Percentiles rank a stretch among this genome's conserved stretches.
These are phyloP conservation scores for Coemansia sp. DNA, from an alignment of 192 early-diverging fungal species.

Conservation along the genomic window DNA sequence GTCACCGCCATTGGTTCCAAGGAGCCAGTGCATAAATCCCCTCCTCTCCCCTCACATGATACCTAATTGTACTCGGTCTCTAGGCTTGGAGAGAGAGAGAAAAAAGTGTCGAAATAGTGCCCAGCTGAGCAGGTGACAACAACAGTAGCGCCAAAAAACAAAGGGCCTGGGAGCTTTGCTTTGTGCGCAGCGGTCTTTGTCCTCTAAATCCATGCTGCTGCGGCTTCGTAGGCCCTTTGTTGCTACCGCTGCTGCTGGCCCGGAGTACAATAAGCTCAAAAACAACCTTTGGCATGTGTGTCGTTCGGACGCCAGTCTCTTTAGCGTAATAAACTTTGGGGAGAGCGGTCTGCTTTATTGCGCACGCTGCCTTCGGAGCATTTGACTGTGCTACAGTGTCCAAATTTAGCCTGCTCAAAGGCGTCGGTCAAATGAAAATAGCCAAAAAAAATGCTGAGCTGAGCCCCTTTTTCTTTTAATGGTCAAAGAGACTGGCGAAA, in stretches of 20 bases:
- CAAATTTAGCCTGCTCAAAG: background rate
- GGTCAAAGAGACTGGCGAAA: background rate
- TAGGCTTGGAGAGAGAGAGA: too few relatives aligned
- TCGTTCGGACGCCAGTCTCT: background rate
- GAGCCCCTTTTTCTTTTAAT: background rate
- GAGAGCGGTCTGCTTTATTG: background rate
- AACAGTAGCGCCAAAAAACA: constrained; percentile 5
- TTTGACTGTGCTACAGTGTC: too few relatives aligned
- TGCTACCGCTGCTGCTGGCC: background rate
- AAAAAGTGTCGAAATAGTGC: background rate
- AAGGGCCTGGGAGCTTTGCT: background rate
- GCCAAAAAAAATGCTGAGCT: background rate
- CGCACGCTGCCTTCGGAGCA: background rate
- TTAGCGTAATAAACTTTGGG: too few relatives aligned
- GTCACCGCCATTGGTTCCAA: too few relatives aligned
- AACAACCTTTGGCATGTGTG: background rate
- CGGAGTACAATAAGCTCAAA: background rate
- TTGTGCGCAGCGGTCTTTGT: constrained; percentile 3
- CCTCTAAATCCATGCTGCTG: background rate
- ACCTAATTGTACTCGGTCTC: background rate
- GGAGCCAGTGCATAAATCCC: background rate
- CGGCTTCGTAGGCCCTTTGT: background rate
- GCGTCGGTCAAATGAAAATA: background rate
- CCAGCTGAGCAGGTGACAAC: constrained; percentile 3
- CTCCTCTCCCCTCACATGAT: background rate